Evolutionary conservation across 352 stramenopile species (phyloP).

Genomic region (Pythium dissotocum): DNA sequence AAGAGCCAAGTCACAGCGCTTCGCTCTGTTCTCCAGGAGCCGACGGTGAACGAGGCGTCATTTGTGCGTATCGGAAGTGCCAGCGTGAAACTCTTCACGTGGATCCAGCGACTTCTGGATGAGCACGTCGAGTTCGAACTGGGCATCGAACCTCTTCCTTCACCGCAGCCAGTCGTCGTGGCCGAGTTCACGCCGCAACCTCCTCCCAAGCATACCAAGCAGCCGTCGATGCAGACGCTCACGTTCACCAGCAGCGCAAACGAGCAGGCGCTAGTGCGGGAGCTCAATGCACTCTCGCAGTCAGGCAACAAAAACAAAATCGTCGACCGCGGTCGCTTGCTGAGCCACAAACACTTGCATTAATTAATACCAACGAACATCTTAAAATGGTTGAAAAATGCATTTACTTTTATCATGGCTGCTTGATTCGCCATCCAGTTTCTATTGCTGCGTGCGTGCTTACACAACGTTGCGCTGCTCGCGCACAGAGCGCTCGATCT

Average conservation of each 20-base stretch:
- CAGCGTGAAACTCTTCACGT: slow-evolving; percentile 62
- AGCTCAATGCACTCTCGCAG: slow-evolving; percentile 25
- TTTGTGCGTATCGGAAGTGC: slow-evolving; percentile 58
- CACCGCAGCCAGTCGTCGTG: not conserved
- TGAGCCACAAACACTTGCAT: slow-evolving; percentile 16
- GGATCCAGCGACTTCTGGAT: slow-evolving; percentile 61
- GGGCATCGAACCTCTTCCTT: slow-evolving; percentile 28
- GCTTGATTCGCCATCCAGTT: not conserved
- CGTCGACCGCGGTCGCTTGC: slow-evolving; percentile 31
- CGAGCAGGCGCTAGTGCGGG: slow-evolving; percentile 20
- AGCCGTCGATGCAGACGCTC: slow-evolving; percentile 12
- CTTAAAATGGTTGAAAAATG: not conserved
- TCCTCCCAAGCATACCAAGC: slow-evolving; percentile 1
- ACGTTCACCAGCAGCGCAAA: slow-evolving; percentile 13
- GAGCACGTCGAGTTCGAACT: slow-evolving; percentile 60
- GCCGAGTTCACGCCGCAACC: slow-evolving; percentile 12
- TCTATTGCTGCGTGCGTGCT: slow-evolving; percentile 4
- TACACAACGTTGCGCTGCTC: slow-evolving; percentile 35
- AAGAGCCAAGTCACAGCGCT: slow-evolving; percentile 52
- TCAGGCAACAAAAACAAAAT: slow-evolving; percentile 24
- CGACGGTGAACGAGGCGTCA: slow-evolving; percentile 46
- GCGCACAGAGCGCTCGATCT: slow-evolving; percentile 80
- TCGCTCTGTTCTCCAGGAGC: slow-evolving; percentile 64
- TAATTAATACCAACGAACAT: not conserved
- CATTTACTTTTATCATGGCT: not conserved